phyloP scores from a whole-genome alignment of 2,329 filamentous ascomycete species.

The Pseudocercospora cruenta region DNA sequence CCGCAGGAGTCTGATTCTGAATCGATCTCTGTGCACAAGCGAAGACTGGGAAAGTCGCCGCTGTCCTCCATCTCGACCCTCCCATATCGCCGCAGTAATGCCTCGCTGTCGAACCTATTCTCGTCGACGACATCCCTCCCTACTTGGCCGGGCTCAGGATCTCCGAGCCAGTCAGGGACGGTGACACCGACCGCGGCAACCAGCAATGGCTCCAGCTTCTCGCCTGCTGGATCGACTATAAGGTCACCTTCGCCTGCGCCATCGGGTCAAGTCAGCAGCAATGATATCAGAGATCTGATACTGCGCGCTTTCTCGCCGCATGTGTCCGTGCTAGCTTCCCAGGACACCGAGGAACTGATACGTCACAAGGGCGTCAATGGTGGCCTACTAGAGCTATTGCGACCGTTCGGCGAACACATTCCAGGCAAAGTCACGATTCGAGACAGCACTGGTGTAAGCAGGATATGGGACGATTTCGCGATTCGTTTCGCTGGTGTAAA shows the following conservation, averaged over 20 bases:
- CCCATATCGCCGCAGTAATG: slow-evolving; percentile 58
- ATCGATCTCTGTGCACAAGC: slow-evolving; percentile 63
- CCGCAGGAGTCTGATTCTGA: slow-evolving; percentile 71
- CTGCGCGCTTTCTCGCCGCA: slow-evolving; percentile 86
- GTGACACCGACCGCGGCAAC: slow-evolving; percentile 45
- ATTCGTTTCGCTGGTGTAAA: slow-evolving; percentile 80
- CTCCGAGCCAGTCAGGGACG: slow-evolving; percentile 46
- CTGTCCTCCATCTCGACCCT: slow-evolving; percentile 62
- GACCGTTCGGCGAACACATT: slow-evolving; percentile 88
- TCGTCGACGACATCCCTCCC: slow-evolving; percentile 54
- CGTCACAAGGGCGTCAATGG: slow-evolving; percentile 80
- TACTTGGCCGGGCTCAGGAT: slow-evolving; percentile 36
- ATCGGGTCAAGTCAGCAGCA: slow-evolving; percentile 46
- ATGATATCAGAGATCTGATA: slow-evolving; percentile 67
- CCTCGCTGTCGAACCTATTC: slow-evolving; percentile 57
- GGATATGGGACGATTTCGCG: slow-evolving; percentile 84
- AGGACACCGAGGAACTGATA: slow-evolving; percentile 80
- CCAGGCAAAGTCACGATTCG: slow-evolving; percentile 86
- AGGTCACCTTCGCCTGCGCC: slow-evolving; percentile 44
- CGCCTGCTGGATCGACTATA: slow-evolving; percentile 44
- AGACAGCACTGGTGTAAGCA: slow-evolving; percentile 84
- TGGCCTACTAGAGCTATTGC: slow-evolving; percentile 81
- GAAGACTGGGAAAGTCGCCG: slow-evolving; percentile 57
- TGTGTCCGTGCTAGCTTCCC: slow-evolving; percentile 82
- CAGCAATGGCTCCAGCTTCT: slow-evolving; percentile 48